Evolutionary conservation across 306 rosid species (phyloP).

Genomic region (Prunus fruticosa): DNA sequence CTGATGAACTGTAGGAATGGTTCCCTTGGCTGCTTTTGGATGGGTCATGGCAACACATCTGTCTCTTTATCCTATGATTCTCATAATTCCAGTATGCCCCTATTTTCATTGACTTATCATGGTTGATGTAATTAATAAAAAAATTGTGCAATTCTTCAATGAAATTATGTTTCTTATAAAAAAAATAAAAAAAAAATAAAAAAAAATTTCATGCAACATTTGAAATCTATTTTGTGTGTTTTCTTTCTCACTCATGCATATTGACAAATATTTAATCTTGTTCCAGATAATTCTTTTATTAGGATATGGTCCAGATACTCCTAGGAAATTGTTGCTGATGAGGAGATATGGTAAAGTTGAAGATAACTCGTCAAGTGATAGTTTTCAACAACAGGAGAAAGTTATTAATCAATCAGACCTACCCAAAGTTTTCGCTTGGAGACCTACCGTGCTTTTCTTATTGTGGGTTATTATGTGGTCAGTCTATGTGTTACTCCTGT

Average conservation of each 20-base stretch:
- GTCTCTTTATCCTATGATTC: conserved; percentile 80
- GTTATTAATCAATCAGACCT: conserved; percentile 27
- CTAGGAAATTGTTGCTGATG: conserved; percentile 56
- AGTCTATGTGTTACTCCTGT: conserved; percentile 67
- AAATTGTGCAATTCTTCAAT: background rate
- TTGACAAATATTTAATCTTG: conserved; percentile 22
- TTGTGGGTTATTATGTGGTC: conserved; percentile 71
- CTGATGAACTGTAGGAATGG: conserved; percentile 54
- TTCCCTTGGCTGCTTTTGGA: conserved; percentile 88
- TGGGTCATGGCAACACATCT: conserved; percentile 94
- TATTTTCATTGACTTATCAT: conserved; percentile 15
- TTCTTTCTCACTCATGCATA: conserved; percentile 12
- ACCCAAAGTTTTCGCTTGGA: conserved; percentile 57
- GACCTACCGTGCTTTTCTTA: conserved; percentile 46
- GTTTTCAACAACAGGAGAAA: conserved; percentile 35
- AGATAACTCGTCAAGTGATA: conserved; percentile 40
- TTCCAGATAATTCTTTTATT: conserved; percentile 67
- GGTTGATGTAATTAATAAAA: background rate
- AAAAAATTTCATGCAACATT: background rate
- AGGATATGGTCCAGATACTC: conserved; percentile 88
- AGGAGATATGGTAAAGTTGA: conserved; percentile 35
- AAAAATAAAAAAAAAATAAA: background rate
- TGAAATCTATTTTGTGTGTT: background rate
- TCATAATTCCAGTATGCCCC: conserved; percentile 71
- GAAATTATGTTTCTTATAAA: background rate